Evolutionary conservation across 441 rosid species (phyloP).

Genomic region (Jatropha podagrica): DNA sequence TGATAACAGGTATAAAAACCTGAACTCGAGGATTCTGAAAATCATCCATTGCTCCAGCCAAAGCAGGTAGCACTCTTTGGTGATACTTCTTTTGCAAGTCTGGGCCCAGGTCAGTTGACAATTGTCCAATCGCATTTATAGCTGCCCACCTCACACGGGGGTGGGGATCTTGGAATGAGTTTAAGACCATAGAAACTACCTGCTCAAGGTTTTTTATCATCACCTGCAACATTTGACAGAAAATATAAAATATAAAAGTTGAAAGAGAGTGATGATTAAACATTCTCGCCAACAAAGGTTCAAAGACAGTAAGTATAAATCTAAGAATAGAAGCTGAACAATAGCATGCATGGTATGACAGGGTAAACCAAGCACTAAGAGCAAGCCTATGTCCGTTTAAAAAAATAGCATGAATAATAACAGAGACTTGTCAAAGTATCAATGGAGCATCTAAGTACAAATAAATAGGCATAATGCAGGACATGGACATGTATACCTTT

Average conservation of each 20-base stretch:
- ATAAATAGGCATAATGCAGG: slow-evolving; percentile 29
- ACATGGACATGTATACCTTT: slow-evolving; percentile 52
- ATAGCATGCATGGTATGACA: neutral
- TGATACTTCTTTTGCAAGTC: slow-evolving; percentile 91
- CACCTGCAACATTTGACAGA: slow-evolving; percentile 41
- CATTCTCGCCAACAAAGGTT: neutral
- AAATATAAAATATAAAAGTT: neutral
- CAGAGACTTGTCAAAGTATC: slow-evolving; percentile 40
- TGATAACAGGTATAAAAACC: slow-evolving; percentile 38
- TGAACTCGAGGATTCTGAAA: slow-evolving; percentile 90
- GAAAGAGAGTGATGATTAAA: neutral
- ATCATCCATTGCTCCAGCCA: slow-evolving; percentile 87
- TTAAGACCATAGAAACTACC: slow-evolving; percentile 70
- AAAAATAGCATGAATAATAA: too few relatives aligned
- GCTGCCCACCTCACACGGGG: slow-evolving; percentile 95
- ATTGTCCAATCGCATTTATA: slow-evolving; percentile 84
- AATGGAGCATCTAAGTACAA: neutral
- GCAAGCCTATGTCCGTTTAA: too few relatives aligned
- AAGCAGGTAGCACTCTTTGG: slow-evolving; percentile 69
- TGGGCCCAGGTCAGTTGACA: slow-evolving; percentile 92
- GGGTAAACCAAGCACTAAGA: slow-evolving; percentile 26
- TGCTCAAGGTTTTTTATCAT: slow-evolving; percentile 74
- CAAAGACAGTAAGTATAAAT: neutral
- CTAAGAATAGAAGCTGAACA: neutral
- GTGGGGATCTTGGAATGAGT: slow-evolving; percentile 73